phyloP scores from a whole-genome alignment of 768 basidiomycete species.

The Psilocybe subaeruginosa region DNA sequence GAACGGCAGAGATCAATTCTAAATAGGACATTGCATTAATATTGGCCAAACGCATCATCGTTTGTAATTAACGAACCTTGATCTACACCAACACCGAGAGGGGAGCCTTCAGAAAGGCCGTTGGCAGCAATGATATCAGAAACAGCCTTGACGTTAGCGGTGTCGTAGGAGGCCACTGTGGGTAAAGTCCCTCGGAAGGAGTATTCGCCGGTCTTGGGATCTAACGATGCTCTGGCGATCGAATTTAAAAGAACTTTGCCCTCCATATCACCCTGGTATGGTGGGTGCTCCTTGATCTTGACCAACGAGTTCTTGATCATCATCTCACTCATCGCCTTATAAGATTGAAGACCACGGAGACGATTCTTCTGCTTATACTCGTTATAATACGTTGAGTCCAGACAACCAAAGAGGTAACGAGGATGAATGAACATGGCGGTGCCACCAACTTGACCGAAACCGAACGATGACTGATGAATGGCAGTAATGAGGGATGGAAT shows the following conservation, averaged over 20 bases:
- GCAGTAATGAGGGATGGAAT: slow-evolving; percentile 1
- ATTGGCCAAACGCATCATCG: slow-evolving; percentile 8
- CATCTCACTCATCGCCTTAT: slow-evolving; percentile 94
- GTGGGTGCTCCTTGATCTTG: slow-evolving; percentile 92
- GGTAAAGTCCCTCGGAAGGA: slow-evolving; percentile 72
- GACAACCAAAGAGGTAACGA: slow-evolving; percentile 83
- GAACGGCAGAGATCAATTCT: slow-evolving; percentile 93
- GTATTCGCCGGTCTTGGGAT: slow-evolving; percentile 86
- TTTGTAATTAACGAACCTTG: slow-evolving; percentile 59
- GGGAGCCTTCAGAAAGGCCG: slow-evolving; percentile 36
- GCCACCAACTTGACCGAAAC: slow-evolving; percentile 99
- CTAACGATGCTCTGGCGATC: slow-evolving; percentile 79
- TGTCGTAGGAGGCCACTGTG: slow-evolving; percentile 54
- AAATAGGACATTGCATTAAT: slow-evolving; percentile 4
- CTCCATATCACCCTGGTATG: slow-evolving; percentile 87
- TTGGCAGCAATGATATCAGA: slow-evolving; percentile 50
- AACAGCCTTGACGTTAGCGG: slow-evolving; percentile 69
- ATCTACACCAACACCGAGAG: slow-evolving; percentile 85
- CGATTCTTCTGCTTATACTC: slow-evolving; percentile 75
- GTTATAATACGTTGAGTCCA: slow-evolving; percentile 78
- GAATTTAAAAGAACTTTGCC: slow-evolving; percentile 89
- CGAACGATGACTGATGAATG: slow-evolving; percentile 80
- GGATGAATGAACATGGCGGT: slow-evolving; percentile 88
- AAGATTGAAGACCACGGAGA: slow-evolving; percentile 68
- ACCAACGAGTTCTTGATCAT: slow-evolving; percentile 94